phyloP scores from a whole-genome alignment of 2,329 filamentous ascomycete genomes.

The Colletotrichum musae region DNA sequence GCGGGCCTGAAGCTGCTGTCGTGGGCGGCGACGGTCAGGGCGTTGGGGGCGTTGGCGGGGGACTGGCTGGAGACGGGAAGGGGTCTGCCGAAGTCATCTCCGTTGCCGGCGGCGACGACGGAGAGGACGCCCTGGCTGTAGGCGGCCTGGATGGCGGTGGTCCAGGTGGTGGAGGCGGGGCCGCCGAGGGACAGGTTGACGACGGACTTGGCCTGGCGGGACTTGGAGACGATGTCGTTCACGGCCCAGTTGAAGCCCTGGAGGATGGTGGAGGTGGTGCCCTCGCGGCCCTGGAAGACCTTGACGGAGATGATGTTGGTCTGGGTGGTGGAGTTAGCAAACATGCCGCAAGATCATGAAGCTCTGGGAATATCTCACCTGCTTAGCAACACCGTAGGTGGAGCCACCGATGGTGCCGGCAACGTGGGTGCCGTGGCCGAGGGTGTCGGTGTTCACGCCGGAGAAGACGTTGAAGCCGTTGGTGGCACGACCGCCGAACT shows the following conservation, averaged over 20 bases:
- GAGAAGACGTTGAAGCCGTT: slow-evolving; percentile 54
- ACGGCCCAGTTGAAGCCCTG: slow-evolving; percentile 59
- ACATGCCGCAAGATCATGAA: no score
- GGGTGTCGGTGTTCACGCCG: slow-evolving; percentile 52
- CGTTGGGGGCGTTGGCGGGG: slow-evolving; percentile 62
- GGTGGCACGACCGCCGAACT: slow-evolving; percentile 60
- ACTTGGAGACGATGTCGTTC: slow-evolving; percentile 59
- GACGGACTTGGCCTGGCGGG: slow-evolving; percentile 59
- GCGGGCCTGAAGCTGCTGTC: slow-evolving; percentile 55
- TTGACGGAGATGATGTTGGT: slow-evolving; percentile 61
- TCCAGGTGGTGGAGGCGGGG: slow-evolving; percentile 57
- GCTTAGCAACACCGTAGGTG: slow-evolving; percentile 63
- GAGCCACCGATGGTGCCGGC: slow-evolving; percentile 61
- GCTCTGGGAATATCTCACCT: slow-evolving; percentile 40
- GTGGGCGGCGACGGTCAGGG: slow-evolving; percentile 68
- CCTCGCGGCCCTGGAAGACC: slow-evolving; percentile 54
- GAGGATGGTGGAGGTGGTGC: slow-evolving; percentile 48
- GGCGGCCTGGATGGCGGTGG: slow-evolving; percentile 63
- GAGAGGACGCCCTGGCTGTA: slow-evolving; percentile 63
- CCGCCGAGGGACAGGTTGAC: slow-evolving; percentile 71
- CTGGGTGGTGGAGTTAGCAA: slow-evolving; percentile 5
- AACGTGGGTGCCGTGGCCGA: slow-evolving; percentile 64
- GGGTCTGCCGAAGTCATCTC: slow-evolving; percentile 49
- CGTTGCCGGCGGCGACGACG: slow-evolving; percentile 70
- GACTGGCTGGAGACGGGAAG: slow-evolving; percentile 53